A percentile compares a stretch with the other conserved stretches of the same genome.
Evolutionary conservation across 345 rosid species (phyloP).

Genomic region (Pistacia vera): DNA sequence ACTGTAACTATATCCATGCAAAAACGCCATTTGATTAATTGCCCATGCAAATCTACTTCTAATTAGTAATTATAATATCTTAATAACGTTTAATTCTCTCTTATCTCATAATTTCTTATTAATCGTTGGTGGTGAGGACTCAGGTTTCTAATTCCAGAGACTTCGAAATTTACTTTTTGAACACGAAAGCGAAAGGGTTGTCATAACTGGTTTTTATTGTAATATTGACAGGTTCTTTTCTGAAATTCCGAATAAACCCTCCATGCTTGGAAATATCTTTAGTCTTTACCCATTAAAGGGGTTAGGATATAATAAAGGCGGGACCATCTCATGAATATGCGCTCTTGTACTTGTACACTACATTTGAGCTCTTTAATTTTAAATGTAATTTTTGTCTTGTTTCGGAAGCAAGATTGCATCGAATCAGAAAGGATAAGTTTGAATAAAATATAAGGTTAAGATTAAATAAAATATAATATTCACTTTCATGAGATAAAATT

Average conservation of each 20-base stretch:
- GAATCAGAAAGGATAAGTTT: no score
- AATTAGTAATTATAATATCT: no score
- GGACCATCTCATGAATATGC: neutral
- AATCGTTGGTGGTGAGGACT: neutral
- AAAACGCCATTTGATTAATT: neutral
- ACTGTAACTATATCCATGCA: neutral
- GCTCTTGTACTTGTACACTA: neutral
- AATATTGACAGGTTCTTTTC: neutral
- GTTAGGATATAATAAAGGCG: neutral
- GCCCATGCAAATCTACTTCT: neutral
- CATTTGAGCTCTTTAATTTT: no score
- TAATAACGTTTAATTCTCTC: no score
- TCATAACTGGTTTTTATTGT: neutral
- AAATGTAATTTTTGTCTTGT: no score
- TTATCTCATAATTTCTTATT: no score
- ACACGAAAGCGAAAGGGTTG: constrained; percentile 24
- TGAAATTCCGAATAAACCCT: neutral
- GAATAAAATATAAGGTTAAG: no score
- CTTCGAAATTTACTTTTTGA: constrained; percentile 17
- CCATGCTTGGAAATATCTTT: neutral
- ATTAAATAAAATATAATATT: no score
- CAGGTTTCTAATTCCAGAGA: constrained; percentile 18
- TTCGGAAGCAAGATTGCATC: no score
- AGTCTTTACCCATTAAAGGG: neutral
- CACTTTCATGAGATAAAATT: no score